These are phyloP conservation scores for Cladosporium sp. DNA, from an alignment of 2,329 filamentous ascomycete species.

Conservation along the genomic window DNA sequence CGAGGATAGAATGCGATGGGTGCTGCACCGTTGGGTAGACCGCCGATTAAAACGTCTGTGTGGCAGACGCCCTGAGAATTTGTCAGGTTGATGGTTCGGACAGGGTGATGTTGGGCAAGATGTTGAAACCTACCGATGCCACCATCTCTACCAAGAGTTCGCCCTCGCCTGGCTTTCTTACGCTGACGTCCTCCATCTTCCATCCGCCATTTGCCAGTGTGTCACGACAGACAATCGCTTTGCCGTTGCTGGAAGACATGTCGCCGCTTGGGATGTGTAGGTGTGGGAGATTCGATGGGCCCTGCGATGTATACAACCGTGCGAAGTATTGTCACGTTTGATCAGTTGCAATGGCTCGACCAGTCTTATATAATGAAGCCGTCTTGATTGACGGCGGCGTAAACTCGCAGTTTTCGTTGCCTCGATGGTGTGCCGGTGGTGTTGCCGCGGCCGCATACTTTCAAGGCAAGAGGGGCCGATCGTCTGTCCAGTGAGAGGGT, in stretches of 20 bases:
- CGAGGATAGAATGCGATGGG: slow-evolving; percentile 47
- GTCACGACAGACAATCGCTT: slow-evolving; percentile 43
- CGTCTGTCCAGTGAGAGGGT: neutral
- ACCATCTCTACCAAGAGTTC: slow-evolving; percentile 57
- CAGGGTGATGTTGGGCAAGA: slow-evolving; percentile 16
- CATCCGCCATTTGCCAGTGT: slow-evolving; percentile 41
- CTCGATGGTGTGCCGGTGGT: neutral
- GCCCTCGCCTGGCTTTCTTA: slow-evolving; percentile 42
- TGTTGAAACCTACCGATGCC: slow-evolving; percentile 35
- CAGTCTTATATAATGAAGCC: neutral
- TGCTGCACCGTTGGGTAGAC: slow-evolving; percentile 36
- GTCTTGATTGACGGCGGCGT: neutral
- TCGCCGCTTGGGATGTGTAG: neutral
- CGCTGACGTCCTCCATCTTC: slow-evolving; percentile 41
- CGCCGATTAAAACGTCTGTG: slow-evolving; percentile 53
- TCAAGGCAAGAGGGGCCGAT: neutral
- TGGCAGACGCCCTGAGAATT: slow-evolving; percentile 52
- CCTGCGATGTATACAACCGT: neutral
- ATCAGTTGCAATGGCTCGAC: neutral
- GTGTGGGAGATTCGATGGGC: neutral
- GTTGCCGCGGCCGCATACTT: neutral
- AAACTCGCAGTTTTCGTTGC: neutral
- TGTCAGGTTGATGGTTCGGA: neutral
- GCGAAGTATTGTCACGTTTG: neutral
- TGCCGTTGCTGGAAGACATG: slow-evolving; percentile 23